These are phyloP conservation scores for Dionaea muscipula DNA, from an alignment of 179 eudicot species.

Conservation along the genomic window DNA sequence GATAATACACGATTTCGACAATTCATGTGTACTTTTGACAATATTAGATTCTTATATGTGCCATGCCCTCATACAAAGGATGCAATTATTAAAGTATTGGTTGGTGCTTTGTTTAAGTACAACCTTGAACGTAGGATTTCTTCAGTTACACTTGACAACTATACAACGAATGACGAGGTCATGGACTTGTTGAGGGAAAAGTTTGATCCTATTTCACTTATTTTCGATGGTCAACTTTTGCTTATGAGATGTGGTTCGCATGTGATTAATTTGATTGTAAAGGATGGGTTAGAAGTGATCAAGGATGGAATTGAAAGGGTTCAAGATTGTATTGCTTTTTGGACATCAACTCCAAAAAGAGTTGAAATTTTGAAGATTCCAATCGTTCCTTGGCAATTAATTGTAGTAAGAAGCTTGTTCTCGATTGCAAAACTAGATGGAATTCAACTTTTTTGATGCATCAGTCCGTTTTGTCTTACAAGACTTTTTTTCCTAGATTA, in stretches of 20 bases:
- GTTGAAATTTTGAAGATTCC: neutral
- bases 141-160: neutral
- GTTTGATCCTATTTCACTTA: neutral
- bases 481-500: constrained; percentile 5
- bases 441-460: constrained; percentile 8
- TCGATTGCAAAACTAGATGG: constrained; percentile 2
- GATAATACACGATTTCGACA: no score
- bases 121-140: neutral
- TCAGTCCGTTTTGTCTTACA: neutral
- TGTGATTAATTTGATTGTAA: constrained; percentile 4
- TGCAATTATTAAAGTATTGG: neutral
- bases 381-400: neutral
- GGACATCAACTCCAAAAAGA: constrained; percentile 4
- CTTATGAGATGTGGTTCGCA: constrained; percentile 9
- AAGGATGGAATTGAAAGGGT: neutral
- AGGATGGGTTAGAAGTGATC: constrained; percentile 3
- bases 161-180: constrained; percentile 1
- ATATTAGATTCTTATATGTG: constrained; percentile 2
- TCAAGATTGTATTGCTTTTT: neutral
- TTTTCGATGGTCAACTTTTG: neutral
- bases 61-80: constrained; percentile 9
- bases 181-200: neutral
- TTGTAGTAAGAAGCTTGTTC: neutral
- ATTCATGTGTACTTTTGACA: no score
- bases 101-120: neutral